A percentile compares a stretch with the other conserved stretches of the same genome.
Conservation (phyloP, 345 rosid genomes). For the Hibiscus tridactylites region DNA sequence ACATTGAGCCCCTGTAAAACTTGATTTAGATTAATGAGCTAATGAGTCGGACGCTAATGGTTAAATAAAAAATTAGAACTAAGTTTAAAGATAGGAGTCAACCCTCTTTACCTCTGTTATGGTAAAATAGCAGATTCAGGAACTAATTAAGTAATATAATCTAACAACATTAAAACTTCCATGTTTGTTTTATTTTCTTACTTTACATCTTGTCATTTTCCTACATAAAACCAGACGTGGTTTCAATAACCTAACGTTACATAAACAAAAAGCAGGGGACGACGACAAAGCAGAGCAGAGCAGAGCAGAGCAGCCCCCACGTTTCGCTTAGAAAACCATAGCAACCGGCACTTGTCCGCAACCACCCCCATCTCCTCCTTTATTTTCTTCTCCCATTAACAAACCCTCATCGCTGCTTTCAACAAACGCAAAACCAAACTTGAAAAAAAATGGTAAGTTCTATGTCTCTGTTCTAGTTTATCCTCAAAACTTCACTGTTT, state of each 20-base stretch:
- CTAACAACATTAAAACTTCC: too few relatives aligned
- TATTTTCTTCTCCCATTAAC: not conserved
- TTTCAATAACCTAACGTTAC: not conserved
- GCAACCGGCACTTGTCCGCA: not conserved
- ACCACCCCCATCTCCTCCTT: not conserved
- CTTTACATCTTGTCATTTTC: not conserved
- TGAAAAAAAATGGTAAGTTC: not conserved
- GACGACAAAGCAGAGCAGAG: not conserved
- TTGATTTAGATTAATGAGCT: too few relatives aligned
- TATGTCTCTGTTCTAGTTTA: not conserved
- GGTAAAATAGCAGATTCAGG: too few relatives aligned
- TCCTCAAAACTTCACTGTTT: not conserved
- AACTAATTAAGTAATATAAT: too few relatives aligned
- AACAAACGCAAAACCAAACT: not conserved
- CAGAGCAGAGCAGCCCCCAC: not conserved
- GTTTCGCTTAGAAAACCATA: not conserved
- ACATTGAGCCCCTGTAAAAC: too few relatives aligned
- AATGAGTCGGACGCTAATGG: too few relatives aligned
- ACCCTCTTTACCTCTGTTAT: too few relatives aligned
- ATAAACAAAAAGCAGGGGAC: not conserved
- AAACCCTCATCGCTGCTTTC: not conserved
- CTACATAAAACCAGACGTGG: not conserved
- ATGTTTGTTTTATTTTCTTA: too few relatives aligned
- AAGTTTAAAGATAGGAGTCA: too few relatives aligned
- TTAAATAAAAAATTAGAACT: too few relatives aligned